Percentiles rank a stretch among this genome's conserved stretches.
These are phyloP conservation scores for Lentinus brumalis DNA, from an alignment of 768 basidiomycete genomes.

Conservation along the genomic window DNA sequence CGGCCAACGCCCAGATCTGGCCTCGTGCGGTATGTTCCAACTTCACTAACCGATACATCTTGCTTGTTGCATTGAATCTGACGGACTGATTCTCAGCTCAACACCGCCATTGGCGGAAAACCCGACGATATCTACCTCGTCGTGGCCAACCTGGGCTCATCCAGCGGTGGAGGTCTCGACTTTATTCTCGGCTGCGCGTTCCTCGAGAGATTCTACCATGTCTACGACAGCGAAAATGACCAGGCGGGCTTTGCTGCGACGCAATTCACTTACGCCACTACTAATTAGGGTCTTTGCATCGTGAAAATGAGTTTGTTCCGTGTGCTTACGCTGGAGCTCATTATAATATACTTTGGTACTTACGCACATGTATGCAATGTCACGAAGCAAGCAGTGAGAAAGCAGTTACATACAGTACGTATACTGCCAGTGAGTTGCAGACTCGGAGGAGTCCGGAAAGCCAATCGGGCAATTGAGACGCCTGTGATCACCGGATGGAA, in stretches of 20 bases:
- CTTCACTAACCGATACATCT: too few relatives aligned
- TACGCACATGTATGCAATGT: too few relatives aligned
- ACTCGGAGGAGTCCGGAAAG: too few relatives aligned
- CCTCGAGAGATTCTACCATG: constrained; percentile 45
- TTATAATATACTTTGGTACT: too few relatives aligned
- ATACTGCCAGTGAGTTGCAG: too few relatives aligned
- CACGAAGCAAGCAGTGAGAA: too few relatives aligned
- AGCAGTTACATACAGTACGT: too few relatives aligned
- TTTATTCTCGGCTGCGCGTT: constrained; percentile 43
- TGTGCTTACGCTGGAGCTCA: too few relatives aligned
- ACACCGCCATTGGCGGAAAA: constrained; percentile 57
- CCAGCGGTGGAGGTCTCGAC: constrained; percentile 48
- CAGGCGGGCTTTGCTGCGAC: constrained; percentile 45
- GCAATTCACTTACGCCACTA: constrained; percentile 34
- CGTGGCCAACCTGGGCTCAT: constrained; percentile 38
- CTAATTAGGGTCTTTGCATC: constrained; percentile 28
- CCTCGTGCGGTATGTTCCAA: constrained; percentile 43
- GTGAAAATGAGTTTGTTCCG: too few relatives aligned
- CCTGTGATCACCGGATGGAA: too few relatives aligned
- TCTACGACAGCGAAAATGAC: constrained; percentile 43
- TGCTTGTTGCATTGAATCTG: too few relatives aligned
- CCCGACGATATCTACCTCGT: constrained; percentile 40
- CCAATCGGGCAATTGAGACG: too few relatives aligned
- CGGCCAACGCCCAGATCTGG: constrained; percentile 70
- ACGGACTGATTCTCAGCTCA: constrained; percentile 38